Conservation (phyloP, 352 stramenopile genomes). For the Pythium biforme region DNA sequence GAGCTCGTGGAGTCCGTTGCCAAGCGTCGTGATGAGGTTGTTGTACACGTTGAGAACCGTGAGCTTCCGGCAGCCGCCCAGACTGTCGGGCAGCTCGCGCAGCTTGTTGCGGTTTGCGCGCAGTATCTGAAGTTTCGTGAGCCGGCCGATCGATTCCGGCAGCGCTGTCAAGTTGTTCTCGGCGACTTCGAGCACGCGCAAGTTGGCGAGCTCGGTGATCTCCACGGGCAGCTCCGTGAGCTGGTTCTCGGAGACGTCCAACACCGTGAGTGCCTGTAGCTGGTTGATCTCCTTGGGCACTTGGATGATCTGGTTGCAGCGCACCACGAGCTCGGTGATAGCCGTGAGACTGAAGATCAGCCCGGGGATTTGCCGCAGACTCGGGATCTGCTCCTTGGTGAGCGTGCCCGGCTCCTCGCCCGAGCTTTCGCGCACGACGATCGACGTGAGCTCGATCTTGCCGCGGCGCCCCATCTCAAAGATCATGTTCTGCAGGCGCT, state of each 20-base stretch:
- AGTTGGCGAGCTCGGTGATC: conserved; percentile 43
- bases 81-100: conserved; percentile 40
- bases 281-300: conserved; percentile 60
- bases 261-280: conserved; percentile 41
- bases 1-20: conserved; percentile 44
- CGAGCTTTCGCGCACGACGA: conserved; percentile 40
- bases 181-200: conserved; percentile 50
- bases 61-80: conserved; percentile 50
- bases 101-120: conserved; percentile 59
- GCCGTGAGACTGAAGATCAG: conserved; percentile 59
- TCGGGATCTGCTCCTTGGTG: conserved; percentile 44
- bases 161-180: conserved; percentile 59
- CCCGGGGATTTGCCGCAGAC: conserved; percentile 47
- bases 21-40: conserved; percentile 59
- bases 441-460: conserved; percentile 62
- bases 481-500: conserved; percentile 42
- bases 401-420: conserved; percentile 45
- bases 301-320: conserved; percentile 57
- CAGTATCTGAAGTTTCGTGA: conserved; percentile 54
- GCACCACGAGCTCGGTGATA: conserved; percentile 61
- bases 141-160: conserved; percentile 44
- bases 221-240: conserved; percentile 44
- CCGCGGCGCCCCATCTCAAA: conserved; percentile 50
- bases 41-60: conserved; percentile 76
- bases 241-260: conserved; percentile 67